Conservation (phyloP, 768 basidiomycete species). For the Psilocybe cubensis region DNA sequence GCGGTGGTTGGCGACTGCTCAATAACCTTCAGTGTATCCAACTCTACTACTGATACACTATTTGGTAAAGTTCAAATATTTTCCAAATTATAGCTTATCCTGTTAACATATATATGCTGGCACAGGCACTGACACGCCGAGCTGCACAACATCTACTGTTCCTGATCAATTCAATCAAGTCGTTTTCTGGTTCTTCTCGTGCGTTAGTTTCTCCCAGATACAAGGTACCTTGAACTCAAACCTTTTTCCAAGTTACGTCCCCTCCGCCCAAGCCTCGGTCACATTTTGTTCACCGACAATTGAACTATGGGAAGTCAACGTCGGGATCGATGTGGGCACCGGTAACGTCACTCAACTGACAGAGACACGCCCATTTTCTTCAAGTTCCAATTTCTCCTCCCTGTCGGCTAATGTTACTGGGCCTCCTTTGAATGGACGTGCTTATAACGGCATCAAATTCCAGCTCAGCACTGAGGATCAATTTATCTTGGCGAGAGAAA, state of each 20-base stretch:
- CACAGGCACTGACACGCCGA: constrained; percentile 33
- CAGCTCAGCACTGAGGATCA: constrained; percentile 42
- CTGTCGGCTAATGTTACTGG: constrained; percentile 49
- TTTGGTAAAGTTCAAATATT: constrained; percentile 39
- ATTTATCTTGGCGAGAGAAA: constrained; percentile 40
- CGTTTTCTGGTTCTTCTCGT: constrained; percentile 62
- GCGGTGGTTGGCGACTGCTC: constrained; percentile 42
- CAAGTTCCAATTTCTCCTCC: constrained; percentile 41
- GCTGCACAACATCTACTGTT: constrained; percentile 24
- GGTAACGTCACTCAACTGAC: constrained; percentile 46
- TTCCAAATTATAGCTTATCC: background rate
- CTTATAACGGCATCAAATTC: constrained; percentile 61
- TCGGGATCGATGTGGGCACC: constrained; percentile 45
- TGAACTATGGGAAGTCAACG: constrained; percentile 46
- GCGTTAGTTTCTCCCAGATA: background rate
- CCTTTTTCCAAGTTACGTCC: constrained; percentile 31
- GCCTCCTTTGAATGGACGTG: constrained; percentile 43
- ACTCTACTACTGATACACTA: constrained; percentile 37
- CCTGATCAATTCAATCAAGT: constrained; percentile 48
- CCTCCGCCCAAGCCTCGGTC: constrained; percentile 41
- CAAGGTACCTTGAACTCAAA: background rate
- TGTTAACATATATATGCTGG: background rate
- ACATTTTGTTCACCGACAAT: constrained; percentile 52
- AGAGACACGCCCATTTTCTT: constrained; percentile 41
- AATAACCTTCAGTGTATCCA: constrained; percentile 43